These are phyloP conservation scores for Colletotrichum euphorbiae DNA, from an alignment of 2,329 filamentous ascomycete genomes.

Conservation along the genomic window DNA sequence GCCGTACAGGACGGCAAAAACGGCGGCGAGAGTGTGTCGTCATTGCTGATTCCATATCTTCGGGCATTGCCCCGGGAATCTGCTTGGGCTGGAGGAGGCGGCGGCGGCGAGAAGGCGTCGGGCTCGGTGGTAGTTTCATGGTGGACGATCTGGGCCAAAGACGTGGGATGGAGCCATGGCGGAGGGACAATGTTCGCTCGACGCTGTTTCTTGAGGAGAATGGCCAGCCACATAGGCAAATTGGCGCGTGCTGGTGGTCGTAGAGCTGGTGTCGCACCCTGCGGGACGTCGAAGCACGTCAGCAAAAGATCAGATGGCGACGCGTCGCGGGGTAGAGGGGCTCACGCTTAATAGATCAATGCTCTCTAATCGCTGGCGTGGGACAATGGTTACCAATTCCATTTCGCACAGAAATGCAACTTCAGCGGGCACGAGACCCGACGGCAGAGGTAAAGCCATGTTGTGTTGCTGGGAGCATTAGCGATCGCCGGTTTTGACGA, in stretches of 20 bases:
- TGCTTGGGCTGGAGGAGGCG: slow-evolving; percentile 69
- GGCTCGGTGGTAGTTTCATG: slow-evolving; percentile 81
- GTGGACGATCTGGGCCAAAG: slow-evolving; percentile 81
- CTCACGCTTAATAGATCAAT: slow-evolving; percentile 88
- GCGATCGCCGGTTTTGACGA: slow-evolving; percentile 3
- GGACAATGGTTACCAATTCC: slow-evolving; percentile 93
- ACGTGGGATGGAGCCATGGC: slow-evolving; percentile 84
- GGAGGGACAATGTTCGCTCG: slow-evolving; percentile 94
- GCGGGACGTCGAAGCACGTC: slow-evolving; percentile 26
- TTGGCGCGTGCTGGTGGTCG: slow-evolving; percentile 83
- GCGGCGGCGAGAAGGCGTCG: slow-evolving; percentile 81
- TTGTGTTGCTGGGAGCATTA: slow-evolving; percentile 16
- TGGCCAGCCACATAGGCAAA: slow-evolving; percentile 92
- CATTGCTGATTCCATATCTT: slow-evolving; percentile 45
- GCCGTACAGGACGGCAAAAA: slow-evolving; percentile 83
- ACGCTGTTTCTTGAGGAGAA: slow-evolving; percentile 93
- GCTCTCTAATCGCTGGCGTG: slow-evolving; percentile 87
- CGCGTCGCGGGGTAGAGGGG: slow-evolving; percentile 26
- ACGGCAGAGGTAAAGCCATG: slow-evolving; percentile 64
- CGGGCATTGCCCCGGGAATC: slow-evolving; percentile 59
- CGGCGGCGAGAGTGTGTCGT: slow-evolving; percentile 69
- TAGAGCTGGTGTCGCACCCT: slow-evolving; percentile 84
- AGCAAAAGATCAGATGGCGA: slow-evolving; percentile 7
- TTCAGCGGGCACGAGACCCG: slow-evolving; percentile 82
- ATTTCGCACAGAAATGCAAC: slow-evolving; percentile 97